A percentile compares a stretch with the other conserved stretches of the same genome.
Evolutionary conservation across 2,329 filamentous ascomycete genomes (phyloP).

Genomic region (Hysterium pulicare): DNA sequence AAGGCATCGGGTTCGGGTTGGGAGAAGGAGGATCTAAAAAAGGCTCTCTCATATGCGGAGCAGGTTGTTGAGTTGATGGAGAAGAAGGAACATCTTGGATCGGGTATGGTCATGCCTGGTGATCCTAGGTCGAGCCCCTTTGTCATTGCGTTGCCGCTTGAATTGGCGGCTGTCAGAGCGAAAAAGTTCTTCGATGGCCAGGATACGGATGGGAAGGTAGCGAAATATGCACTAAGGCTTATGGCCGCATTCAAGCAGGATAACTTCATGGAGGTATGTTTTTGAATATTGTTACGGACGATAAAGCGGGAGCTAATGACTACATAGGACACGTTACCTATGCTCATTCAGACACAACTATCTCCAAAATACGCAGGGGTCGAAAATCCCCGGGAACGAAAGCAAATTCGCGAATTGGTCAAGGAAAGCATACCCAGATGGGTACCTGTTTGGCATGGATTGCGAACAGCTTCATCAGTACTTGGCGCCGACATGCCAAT

Average conservation of each 20-base stretch:
- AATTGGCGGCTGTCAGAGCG: conserved; percentile 33
- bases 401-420: conserved; percentile 1
- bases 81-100: conserved; percentile 27
- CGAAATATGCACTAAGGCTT: conserved; percentile 31
- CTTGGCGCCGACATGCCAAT: conserved; percentile 21
- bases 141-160: conserved; percentile 35
- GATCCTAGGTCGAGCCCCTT: conserved; percentile 30
- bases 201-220: conserved; percentile 33
- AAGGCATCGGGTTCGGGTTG: conserved; percentile 23
- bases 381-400: not conserved
- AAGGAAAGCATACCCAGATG: conserved; percentile 23
- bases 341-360: not conserved
- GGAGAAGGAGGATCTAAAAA: conserved; percentile 23
- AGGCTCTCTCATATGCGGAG: conserved; percentile 28
- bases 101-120: conserved; percentile 9
- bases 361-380: not conserved
- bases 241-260: conserved; percentile 17
- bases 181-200: conserved; percentile 21
- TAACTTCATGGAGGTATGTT: conserved; percentile 2
- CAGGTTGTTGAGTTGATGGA: conserved; percentile 32
- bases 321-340: not conserved
- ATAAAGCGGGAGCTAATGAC: not conserved
- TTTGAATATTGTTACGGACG: not conserved
- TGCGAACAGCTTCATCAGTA: conserved; percentile 33
- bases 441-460: conserved; percentile 37